These are phyloP conservation scores for Salix purpurea DNA, from an alignment of 345 rosid species.

Conservation along the genomic window DNA sequence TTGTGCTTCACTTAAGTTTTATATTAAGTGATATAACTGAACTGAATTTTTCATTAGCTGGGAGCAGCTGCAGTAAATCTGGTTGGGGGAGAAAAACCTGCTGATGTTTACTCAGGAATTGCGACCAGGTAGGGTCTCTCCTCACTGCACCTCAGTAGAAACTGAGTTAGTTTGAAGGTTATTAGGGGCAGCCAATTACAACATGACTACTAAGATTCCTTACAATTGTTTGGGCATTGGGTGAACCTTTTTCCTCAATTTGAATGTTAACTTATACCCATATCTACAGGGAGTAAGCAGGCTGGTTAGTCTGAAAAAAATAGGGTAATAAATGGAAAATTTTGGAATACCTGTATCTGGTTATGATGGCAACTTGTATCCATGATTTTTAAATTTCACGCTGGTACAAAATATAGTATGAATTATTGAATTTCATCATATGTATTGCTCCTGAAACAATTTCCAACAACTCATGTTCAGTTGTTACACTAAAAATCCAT, in stretches of 20 bases:
- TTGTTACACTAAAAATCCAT: neutral
- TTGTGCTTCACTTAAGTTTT: neutral
- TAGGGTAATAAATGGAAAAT: neutral
- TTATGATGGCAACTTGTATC: neutral
- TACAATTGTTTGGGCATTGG: neutral
- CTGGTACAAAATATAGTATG: neutral
- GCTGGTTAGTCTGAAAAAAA: neutral
- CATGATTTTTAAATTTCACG: neutral
- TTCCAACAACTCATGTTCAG: neutral
- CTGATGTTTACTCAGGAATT: conserved; percentile 91
- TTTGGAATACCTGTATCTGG: neutral
- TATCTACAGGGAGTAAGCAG: neutral
- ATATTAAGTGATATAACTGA: neutral
- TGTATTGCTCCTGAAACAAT: neutral
- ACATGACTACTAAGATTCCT: neutral
- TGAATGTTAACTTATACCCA: neutral
- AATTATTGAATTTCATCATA: neutral
- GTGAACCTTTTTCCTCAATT: neutral
- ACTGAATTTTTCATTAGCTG: conserved; percentile 43
- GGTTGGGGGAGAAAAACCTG: conserved; percentile 84
- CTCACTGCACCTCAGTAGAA: neutral
- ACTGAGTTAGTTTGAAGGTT: neutral
- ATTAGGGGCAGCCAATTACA: neutral
- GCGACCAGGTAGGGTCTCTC: conserved; percentile 60
- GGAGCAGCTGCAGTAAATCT: conserved; percentile 99